Base-by-base conservation (phyloP, 805 yeast genomes). In the Candida awuae region DNA sequence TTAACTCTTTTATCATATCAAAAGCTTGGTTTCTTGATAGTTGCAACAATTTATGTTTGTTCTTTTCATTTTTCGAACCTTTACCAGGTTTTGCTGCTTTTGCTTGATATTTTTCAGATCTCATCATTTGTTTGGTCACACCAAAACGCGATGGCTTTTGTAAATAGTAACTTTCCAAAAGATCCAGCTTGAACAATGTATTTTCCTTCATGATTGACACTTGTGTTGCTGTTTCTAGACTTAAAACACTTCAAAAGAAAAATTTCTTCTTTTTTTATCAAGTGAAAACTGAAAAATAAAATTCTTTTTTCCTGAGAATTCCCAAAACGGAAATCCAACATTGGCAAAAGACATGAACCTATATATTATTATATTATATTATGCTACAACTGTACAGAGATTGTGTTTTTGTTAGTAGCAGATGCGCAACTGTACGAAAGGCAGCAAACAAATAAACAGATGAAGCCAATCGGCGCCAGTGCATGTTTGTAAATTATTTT, bases 121-220 rank as follows among this genome's bases (percentile, higher is more conserved):
- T 54, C 29, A 70, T 54, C 35, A 73, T 56, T 47, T 60, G 65
- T 45, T 62, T 69, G 3, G 82, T 75, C 34, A 66, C 65, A 1
- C 67, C 61, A 51, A 63, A 75, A 42, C 83, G 59, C 1, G 79
- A 71, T 1, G 75, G 71, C 19, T 61, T 48, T 6, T 61, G 52
- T 22, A 65, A 52, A 56, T 63, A 74, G 49, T 70, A 68, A 28
- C 66, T 63, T 48, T 78, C 82, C 27, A 78, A 56, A 19, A 76
- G 54, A 50, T 78, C 84, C 32, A 78, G 57, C 48, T 69, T 70
- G 75, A 79, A 74, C 32, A 68, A 45, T 26, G 58, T 55, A 43
- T 67, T 70, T 38, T 66, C 67, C 47, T 63, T 64, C 43, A 41
- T 29, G 9, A 10, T 5, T 9, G n/a, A 25, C 13, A 12, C 10